phyloP scores from a whole-genome alignment of 2,329 filamentous ascomycete genomes.

The Davidsoniella neocaledoniae region DNA sequence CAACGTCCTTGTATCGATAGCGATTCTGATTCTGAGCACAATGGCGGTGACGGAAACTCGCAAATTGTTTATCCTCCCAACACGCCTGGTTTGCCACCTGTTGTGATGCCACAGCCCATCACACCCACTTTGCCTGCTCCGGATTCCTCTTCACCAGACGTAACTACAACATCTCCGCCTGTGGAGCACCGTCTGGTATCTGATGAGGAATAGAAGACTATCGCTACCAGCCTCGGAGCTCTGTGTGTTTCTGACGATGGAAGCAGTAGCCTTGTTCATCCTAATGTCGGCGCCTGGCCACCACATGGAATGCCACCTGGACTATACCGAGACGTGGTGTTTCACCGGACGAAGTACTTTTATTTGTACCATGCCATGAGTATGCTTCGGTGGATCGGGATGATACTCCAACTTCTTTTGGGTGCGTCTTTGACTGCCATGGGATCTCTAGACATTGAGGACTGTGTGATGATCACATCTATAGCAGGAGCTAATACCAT shows the following conservation, averaged over 20 bases:
- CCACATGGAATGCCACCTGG: constrained; percentile 30
- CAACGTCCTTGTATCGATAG: too few species aligned
- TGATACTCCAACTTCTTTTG: constrained; percentile 32
- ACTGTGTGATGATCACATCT: constrained; percentile 27
- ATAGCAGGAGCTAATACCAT: constrained; percentile 34
- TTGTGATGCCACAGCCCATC: not conserved
- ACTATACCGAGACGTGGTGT: constrained; percentile 31
- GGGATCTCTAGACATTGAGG: constrained; percentile 23
- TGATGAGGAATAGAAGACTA: constrained; percentile 7
- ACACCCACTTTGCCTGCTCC: not conserved
- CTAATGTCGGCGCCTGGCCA: constrained; percentile 27
- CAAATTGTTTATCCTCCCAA: not conserved
- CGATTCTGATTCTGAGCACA: too few species aligned
- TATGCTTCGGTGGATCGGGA: constrained; percentile 27
- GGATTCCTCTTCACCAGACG: not conserved
- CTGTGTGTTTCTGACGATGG: constrained; percentile 17
- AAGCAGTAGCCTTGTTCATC: constrained; percentile 25
- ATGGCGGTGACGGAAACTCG: too few species aligned
- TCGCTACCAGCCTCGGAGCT: constrained; percentile 11
- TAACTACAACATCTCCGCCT: not conserved
- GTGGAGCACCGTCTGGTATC: constrained; percentile 6
- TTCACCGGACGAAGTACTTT: constrained; percentile 27
- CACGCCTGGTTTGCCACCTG: not conserved
- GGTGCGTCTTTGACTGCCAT: constrained; percentile 33
- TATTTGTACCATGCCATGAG: constrained; percentile 28